Base-by-base conservation (phyloP, 2,329 filamentous ascomycete species). In the Botrytis medusae region DNA sequence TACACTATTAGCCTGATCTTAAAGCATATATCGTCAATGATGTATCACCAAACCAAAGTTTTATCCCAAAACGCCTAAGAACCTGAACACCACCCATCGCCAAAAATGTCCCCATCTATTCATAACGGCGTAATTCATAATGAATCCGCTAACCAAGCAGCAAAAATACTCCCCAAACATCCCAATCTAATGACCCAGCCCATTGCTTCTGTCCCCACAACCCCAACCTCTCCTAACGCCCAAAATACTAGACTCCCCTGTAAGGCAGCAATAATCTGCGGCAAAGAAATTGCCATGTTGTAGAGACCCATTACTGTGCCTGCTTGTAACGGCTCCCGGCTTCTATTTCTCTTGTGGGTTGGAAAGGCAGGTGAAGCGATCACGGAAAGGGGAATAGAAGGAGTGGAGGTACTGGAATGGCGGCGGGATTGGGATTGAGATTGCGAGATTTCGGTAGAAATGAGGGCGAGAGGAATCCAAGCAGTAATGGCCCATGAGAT, bases 211-310 rank as follows among this genome's bases (percentile, higher is more conserved):
- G 54, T 68, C 14, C 71, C 71, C 8, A 61, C 34, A 22, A 73
- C n/a, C 2, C 64, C 71, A 4, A 48, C 16, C 10, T 40, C 42
- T 12, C 48, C 60, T n/a, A 71, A 59, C 5, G 32, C 25, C 72
- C 72, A 71, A 51, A 73, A 73, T 5, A 73, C 48, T 4, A 48
- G 22, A 59, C 67, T 71, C 8, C 72, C 67, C 8, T 71, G 59
- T 20, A 73, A 29, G 3, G 72, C 72, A 18, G 72, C 72, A 4
- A 73, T 48, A 0, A 73, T 72, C 48, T 74, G 73, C 25, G 73
- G 73, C 2, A 64, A 46, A n/a, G 68, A 61, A n/a, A 74, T 74
- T n/a, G 71, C 54, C 7, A 74, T 74, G 48, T 74, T 74, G 51
- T 65, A 70, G 34, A 74, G 37, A 14, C 73, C 71, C 32, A 74